These are phyloP conservation scores for Hypsizygus ulmarius DNA, from an alignment of 1,284 basidiomycete species.

Conservation along the genomic window DNA sequence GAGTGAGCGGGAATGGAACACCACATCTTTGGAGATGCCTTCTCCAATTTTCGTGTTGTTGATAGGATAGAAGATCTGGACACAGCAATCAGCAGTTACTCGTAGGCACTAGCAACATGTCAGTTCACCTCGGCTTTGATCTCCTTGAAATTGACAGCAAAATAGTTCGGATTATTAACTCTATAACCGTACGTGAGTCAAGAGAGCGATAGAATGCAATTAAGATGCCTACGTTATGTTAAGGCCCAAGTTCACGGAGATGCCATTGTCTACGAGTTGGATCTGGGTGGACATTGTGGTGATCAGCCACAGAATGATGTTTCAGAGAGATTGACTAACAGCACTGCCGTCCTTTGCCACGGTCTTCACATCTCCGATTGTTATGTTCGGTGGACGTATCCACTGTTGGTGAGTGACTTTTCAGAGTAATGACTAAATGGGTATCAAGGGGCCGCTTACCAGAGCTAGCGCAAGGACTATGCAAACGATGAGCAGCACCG, in stretches of 20 bases:
- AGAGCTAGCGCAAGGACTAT: slow-evolving; percentile 69
- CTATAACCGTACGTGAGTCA: slow-evolving; percentile 36
- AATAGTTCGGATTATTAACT: slow-evolving; percentile 86
- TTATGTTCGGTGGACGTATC: slow-evolving; percentile 74
- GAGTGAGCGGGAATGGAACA: slow-evolving; percentile 61
- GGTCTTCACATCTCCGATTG: slow-evolving; percentile 55
- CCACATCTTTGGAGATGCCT: slow-evolving; percentile 59
- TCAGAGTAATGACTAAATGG: slow-evolving; percentile 1
- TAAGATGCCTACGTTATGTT: slow-evolving; percentile 57
- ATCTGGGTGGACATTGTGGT: slow-evolving; percentile 29
- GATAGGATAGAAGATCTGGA: slow-evolving; percentile 72
- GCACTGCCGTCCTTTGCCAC: slow-evolving; percentile 40
- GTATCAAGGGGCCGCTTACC: slow-evolving; percentile 45
- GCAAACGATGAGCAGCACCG: slow-evolving; percentile 62
- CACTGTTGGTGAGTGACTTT: slow-evolving; percentile 47
- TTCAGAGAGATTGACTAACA: slow-evolving; percentile 22
- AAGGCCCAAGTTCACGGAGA: slow-evolving; percentile 65
- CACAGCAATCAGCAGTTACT: slow-evolving; percentile 7
- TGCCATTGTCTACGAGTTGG: slow-evolving; percentile 38
- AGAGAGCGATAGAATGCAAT: neutral
- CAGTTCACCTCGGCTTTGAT: slow-evolving; percentile 60
- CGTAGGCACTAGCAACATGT: neutral
- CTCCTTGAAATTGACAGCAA: slow-evolving; percentile 67
- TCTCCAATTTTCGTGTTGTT: slow-evolving; percentile 68
- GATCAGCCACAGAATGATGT: slow-evolving; percentile 3